Base-by-base conservation (phyloP, 2,329 filamentous ascomycete genomes). In the Diaporthe sp. region DNA sequence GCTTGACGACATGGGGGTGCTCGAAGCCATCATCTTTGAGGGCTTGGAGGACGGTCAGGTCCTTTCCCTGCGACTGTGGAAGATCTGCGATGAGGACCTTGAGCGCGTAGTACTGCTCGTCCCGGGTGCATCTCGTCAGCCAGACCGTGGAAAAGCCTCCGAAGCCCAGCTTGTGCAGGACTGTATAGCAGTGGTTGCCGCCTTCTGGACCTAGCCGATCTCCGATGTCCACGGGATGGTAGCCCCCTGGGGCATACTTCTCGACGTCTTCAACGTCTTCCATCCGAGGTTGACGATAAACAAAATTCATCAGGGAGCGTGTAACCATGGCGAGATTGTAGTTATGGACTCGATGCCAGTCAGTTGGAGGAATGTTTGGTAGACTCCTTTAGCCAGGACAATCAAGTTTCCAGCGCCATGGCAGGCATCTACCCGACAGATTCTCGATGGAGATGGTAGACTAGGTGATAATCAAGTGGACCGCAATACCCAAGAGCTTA, bases 141-240 rank as follows among this genome's bases (percentile, higher is more conserved):
- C 67, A 71, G 34, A 71, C 49, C 12, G 49, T 71, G 17, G 67
- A 57, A 12, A 71, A 57, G 49, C 67, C 67, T 15, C 67, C 67
- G 9, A 10, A 57, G 2, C 67, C 67, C n/a, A 71, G 49, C 22
- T 71, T 71, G 49, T 71, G 67, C 6, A 71, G 22, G 10, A 71
- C 31, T 28, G 34, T 39, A 28, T 71, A 71, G 19, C 5, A 28
- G 8, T 71, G 67, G 13, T 17, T 12, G 19, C 1, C 49, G 7
- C 12, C 34, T 13, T 6, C 10, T 37, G 67, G 25, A 6, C 49
- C 49, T 25, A 71, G 17, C 19, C 6, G 8, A 42, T 71, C 49
- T 39, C 67, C 67, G 34, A 71, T 71, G 34, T 71, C 49, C 15
- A 57, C 67, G 13, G 67, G 67, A 57, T 71, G 67, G 67, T 71